Evolutionary conservation across 345 rosid species (phyloP), one percentile per base, ranked within the genome.

Genomic region (Camelina neglecta): DNA sequence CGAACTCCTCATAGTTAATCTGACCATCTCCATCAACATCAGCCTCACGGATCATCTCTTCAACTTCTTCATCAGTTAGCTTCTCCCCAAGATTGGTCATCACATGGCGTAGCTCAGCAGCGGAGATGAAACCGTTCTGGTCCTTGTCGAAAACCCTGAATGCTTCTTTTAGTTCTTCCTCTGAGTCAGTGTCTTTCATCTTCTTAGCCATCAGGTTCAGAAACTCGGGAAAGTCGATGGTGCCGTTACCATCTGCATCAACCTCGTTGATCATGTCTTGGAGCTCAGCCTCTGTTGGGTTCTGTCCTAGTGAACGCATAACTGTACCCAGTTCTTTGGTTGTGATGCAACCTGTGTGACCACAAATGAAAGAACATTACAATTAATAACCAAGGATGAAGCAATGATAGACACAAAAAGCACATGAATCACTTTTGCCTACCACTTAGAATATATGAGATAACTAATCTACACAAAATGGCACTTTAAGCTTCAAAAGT

Each of bases 261-360:
- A 85, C 86, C 35, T 83, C 86, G 8, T 62, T 81, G 78, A 85
- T 85, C 88, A 85, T 83, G 74, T 81, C 86, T 50, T 80, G 83
- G 1, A 85, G 76, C 74, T 85, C 86, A 2, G 88, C 86, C 36
- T 85, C 86, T n/a, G 82, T 83, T 31, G 84, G 86, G 67, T 83
- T 85, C 56, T 85, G 89, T 2, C 89, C 89, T 61, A 85, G 72
- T 7, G 89, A 83, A 29, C 86, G 81, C 89, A 85, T 83, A 16
- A 85, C 81, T 23, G 86, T 81, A 18, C 86, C 86, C 65, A 81
- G 73, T 85, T 85, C 89, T 49, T 83, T 82, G 33, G 84, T 78
- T 18, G 86, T 83, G 50, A 85, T 85, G 84, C 89, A 85, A 36
- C 77, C 81, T 77, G 50, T 39, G 54, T 4, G 50, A 26, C 16